phyloP scores from a whole-genome alignment of 2,329 filamentous ascomycete genomes.

The Alternaria gansuensis region DNA sequence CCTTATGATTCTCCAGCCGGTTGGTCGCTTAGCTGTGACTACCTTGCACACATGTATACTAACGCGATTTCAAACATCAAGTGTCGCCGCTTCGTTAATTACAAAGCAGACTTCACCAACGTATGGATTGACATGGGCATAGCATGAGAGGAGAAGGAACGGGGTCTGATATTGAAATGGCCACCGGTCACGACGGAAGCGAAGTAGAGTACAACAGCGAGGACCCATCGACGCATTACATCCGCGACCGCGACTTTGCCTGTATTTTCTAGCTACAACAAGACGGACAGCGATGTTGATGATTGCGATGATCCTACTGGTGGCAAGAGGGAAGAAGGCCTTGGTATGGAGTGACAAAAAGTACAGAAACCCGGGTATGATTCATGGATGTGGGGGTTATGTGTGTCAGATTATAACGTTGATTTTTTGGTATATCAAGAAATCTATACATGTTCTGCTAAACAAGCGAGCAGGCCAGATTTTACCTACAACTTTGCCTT shows the following conservation, averaged over 20 bases:
- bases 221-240: background rate
- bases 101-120: background rate
- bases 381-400: background rate
- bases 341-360: no score
- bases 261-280: background rate
- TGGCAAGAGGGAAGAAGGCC: background rate
- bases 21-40: background rate
- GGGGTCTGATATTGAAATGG: background rate
- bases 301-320: no score
- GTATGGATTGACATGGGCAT: background rate
- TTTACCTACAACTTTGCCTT: slow-evolving; percentile 82
- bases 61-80: background rate
- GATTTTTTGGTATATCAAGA: background rate
- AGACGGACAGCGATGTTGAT: background rate
- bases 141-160: background rate
- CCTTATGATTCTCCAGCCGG: slow-evolving; percentile 8
- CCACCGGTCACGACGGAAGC: background rate
- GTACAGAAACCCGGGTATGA: no score
- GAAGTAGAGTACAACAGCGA: background rate
- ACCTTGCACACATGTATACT: background rate
- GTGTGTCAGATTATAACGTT: background rate
- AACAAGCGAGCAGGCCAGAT: background rate
- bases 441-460: background rate
- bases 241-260: background rate
- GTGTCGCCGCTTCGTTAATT: background rate